phyloP scores from a whole-genome alignment of 2,329 filamentous ascomycete genomes.

The Karstenula rhodostoma region DNA sequence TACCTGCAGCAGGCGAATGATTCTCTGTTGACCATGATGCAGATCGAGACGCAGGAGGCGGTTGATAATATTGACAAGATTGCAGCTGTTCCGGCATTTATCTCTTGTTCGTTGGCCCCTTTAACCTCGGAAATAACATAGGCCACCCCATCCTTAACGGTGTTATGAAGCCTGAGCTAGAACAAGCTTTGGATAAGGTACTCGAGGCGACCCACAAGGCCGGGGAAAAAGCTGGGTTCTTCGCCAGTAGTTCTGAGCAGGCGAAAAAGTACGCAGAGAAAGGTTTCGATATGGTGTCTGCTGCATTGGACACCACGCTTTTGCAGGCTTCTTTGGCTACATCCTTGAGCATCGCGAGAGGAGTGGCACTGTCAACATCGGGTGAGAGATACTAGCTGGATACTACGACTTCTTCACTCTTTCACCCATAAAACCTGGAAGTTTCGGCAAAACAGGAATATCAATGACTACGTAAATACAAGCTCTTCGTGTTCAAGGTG shows the following conservation, averaged over 20 bases:
- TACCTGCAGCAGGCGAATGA: slow-evolving; percentile 1
- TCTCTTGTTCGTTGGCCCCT: background rate
- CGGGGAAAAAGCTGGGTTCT: background rate
- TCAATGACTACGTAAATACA: background rate
- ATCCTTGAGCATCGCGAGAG: background rate
- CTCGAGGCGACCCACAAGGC: background rate
- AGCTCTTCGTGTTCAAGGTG: background rate
- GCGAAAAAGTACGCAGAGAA: background rate
- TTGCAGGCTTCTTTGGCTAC: background rate
- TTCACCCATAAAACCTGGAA: no score
- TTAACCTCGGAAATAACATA: slow-evolving; percentile 2
- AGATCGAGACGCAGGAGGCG: background rate
- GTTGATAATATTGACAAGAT: slow-evolving; percentile 6
- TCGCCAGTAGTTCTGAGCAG: slow-evolving; percentile 1
- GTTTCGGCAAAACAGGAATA: no score
- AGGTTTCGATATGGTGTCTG: slow-evolving; percentile 2
- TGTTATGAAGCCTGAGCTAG: slow-evolving; percentile 2
- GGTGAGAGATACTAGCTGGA: background rate
- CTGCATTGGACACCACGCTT: background rate
- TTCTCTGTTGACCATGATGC: slow-evolving; percentile 1
- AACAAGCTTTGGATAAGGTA: background rate
- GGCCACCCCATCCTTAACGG: background rate
- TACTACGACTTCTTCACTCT: no score
- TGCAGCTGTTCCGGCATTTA: slow-evolving; percentile 1
- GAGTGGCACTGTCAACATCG: background rate